Evolutionary conservation across 2,329 filamentous ascomycete species (phyloP), one percentile per base, ranked within the genome.

Genomic region (Pyrenophora graminea): DNA sequence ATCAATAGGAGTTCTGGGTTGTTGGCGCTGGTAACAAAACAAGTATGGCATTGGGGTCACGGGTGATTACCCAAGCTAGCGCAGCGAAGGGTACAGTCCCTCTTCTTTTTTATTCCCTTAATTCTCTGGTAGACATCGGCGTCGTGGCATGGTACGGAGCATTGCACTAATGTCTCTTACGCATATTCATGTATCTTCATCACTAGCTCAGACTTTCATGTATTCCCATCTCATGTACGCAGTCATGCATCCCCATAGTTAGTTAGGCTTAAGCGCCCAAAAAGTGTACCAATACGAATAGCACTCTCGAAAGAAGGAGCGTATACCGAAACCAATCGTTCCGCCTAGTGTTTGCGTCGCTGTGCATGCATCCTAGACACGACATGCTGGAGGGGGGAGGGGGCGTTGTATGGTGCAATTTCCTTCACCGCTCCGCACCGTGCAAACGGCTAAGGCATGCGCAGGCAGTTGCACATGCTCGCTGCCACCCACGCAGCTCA

Each of bases 51-150:
- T 51, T 23, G 36, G 48, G 45, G 42, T 45, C 32, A 39, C 39
- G 48, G 51, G 47, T 45, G 45, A 39, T 34, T 53, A 58, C 56
- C 58, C 48, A 51, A 58, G 56, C 58, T 61, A 63, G 61, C 45
- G 58, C 61, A 64, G 58, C 56, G 51, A 58, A 37, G 57, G 60
- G 51, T 58, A 48, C 39, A 39, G 37, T 27, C 30, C 41, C 41
- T 51, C 33, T 45, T 39, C 17, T 27, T 40, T 47, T 17, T 36
- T 27, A n/a, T 36, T 21, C 23, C 49, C n/a, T 37, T 41, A 6
- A n/a, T 40, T 33, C 32, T 7, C 7, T 25, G 23, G 25, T 34
- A 43, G 34, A 32, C 17, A 23, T 31, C 15, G 41, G 33, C 32
- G 40, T 52, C 48, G 32, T 18, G 46, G 49, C 13, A 32, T 38